A percentile compares a stretch with the other conserved stretches of the same genome.
Conservation (phyloP, 805 yeast species). For the Lachancea lanzarotensis region DNA sequence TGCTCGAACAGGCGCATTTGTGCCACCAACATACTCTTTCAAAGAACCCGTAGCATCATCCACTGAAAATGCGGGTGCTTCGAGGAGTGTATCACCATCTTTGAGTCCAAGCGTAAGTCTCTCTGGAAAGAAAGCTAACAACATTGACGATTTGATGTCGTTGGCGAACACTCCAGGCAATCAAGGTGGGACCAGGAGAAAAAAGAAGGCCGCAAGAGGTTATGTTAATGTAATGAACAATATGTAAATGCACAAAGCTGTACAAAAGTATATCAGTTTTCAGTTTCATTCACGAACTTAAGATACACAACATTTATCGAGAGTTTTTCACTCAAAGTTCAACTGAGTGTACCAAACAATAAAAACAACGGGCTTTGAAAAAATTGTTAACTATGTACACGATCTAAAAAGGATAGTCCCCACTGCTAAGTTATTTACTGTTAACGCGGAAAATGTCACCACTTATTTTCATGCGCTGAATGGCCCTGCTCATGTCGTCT, state of each 20-base stretch:
- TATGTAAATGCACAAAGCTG: constrained; percentile 7
- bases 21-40: constrained; percentile 30
- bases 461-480: constrained; percentile 26
- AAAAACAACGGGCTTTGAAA: neutral
- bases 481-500: constrained; percentile 22
- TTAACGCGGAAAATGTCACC: constrained; percentile 29
- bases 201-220: constrained; percentile 46
- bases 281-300: neutral
- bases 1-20: constrained; percentile 29
- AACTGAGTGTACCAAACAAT: neutral
- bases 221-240: constrained; percentile 60
- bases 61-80: constrained; percentile 8
- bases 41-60: constrained; percentile 28
- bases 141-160: constrained; percentile 42
- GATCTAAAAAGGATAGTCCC: neutral
- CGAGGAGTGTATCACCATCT: constrained; percentile 7
- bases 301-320: neutral
- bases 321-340: neutral
- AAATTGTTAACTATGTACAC: neutral
- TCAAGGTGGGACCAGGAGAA: constrained; percentile 30
- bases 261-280: neutral
- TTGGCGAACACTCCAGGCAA: constrained; percentile 28
- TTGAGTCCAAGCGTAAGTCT: constrained; percentile 17
- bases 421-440: neutral
- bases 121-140: constrained; percentile 34